Percentiles rank a stretch among this genome's conserved stretches.
phyloP scores from a whole-genome alignment of 345 rosid species.

The Salix caprea region DNA sequence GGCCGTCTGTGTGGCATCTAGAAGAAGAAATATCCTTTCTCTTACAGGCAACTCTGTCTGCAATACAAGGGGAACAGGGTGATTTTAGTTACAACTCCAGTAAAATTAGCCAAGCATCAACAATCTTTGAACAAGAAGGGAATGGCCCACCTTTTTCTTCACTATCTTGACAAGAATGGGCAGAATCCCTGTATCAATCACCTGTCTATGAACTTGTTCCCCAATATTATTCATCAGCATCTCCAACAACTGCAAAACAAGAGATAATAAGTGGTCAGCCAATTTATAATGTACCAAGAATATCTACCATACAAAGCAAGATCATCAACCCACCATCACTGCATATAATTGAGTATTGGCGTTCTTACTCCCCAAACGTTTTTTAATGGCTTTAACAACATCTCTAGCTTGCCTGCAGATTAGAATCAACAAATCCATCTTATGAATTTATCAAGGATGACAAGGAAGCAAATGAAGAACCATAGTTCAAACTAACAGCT shows the following conservation, averaged over 20 bases:
- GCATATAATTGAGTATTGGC: constrained; percentile 64
- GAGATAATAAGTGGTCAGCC: background rate
- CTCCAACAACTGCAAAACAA: constrained; percentile 67
- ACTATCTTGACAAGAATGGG: constrained; percentile 83
- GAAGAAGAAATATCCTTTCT: constrained; percentile 88
- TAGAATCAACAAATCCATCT: constrained; percentile 1
- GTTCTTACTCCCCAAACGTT: constrained; percentile 70
- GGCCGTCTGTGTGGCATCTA: constrained; percentile 94
- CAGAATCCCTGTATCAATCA: constrained; percentile 67
- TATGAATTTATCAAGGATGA: background rate
- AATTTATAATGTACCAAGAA: background rate
- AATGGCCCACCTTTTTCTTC: constrained; percentile 69
- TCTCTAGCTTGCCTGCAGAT: constrained; percentile 70
- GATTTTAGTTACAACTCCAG: constrained; percentile 7
- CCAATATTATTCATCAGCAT: constrained; percentile 96
- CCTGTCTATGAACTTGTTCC: constrained; percentile 69
- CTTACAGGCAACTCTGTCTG: constrained; percentile 84
- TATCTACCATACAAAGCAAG: background rate
- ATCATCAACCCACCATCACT: constrained; percentile 55
- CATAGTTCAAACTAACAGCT: background rate
- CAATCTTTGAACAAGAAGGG: constrained; percentile 6
- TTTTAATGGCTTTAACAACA: constrained; percentile 83
- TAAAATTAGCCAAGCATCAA: constrained; percentile 17
- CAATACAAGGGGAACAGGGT: constrained; percentile 6
- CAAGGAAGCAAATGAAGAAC: background rate